Base-by-base conservation (phyloP, 2,329 filamentous ascomycete species). In the Fusarium sublunatum region DNA sequence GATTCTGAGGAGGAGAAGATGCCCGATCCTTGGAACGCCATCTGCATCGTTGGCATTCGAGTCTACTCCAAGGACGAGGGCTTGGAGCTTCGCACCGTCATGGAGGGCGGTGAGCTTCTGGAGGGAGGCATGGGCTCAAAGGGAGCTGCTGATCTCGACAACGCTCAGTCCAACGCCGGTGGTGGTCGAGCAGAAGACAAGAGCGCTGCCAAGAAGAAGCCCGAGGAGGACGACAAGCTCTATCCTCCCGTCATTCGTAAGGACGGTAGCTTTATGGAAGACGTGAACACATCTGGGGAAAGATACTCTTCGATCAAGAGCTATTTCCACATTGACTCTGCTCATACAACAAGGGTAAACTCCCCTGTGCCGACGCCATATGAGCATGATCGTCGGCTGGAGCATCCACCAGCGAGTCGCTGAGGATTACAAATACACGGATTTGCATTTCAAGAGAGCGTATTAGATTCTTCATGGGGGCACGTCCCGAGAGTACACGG, bases 21-120 rank as follows among this genome's bases (percentile, higher is more conserved):
- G 67, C 73, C 81, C 0, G 81, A 85, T 24, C 83, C 85, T 2
- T 89, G 87, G 86, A 88, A 88, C 69, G 86, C 86, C 5, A 81
- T 88, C 41, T 84, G 81, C 48, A 83, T 88, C 15, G 81, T 89
- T 0, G 86, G 87, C 0, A 75, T 89, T 47, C 81, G 85, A 5
- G 82, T 89, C 6, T 89, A 88, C 72, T 83, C 83, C 68, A 86
- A 84, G 72, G 83, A 88, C 69, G 79, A 81, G 40, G 74, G 77
- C 29, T 75, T 87, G 3, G 80, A 85, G 71, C 73, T 86, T n/a
- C 77, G 79, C 34, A 81, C 85, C 11, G 82, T 86, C 19, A 80
- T 86, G 74, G 83, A 86, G 68, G 83, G 83, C 35, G 83, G 82
- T 24, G 77, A 81, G 64, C 76, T 86, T 4, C 74, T 79, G 26